phyloP scores from a whole-genome alignment of 768 basidiomycete species.

The Calocybe gangraenosa region DNA sequence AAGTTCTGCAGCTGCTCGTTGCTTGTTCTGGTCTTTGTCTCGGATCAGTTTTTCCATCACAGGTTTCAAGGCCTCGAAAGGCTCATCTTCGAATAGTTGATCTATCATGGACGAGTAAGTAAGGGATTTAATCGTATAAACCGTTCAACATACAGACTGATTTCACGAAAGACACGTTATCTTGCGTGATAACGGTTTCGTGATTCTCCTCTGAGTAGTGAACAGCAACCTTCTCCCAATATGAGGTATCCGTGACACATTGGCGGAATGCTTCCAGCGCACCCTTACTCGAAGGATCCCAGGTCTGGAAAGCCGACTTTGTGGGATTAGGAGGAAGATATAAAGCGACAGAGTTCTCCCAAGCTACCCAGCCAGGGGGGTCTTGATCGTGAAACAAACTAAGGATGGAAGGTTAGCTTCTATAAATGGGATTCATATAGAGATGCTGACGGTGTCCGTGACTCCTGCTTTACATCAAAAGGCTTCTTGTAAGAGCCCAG shows the following conservation, averaged over 20 bases:
- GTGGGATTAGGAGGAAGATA: slow-evolving; percentile 44
- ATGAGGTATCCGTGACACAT: slow-evolving; percentile 42
- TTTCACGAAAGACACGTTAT: slow-evolving; percentile 70
- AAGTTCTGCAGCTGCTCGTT: slow-evolving; percentile 83
- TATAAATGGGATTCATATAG: neutral
- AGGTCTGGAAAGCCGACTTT: slow-evolving; percentile 52
- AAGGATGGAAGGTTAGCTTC: neutral
- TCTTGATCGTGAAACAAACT: slow-evolving; percentile 56
- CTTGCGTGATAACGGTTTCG: slow-evolving; percentile 57
- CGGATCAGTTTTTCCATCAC: slow-evolving; percentile 59
- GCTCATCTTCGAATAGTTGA: slow-evolving; percentile 74
- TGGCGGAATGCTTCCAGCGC: slow-evolving; percentile 49
- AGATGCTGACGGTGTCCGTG: slow-evolving; percentile 41
- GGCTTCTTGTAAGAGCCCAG: slow-evolving; percentile 53
- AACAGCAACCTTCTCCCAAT: slow-evolving; percentile 65
- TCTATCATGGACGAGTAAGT: slow-evolving; percentile 32
- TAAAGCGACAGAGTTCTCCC: slow-evolving; percentile 40
- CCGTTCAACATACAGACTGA: slow-evolving; percentile 56
- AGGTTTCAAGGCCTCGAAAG: slow-evolving; percentile 58
- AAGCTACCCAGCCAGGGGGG: slow-evolving; percentile 67
- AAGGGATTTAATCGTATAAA: slow-evolving; percentile 1
- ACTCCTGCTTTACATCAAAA: slow-evolving; percentile 29
- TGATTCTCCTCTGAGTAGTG: slow-evolving; percentile 80
- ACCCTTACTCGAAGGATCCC: slow-evolving; percentile 50
- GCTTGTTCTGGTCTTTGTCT: slow-evolving; percentile 81